phyloP scores from a whole-genome alignment of 345 rosid genomes.

The Aurinia saxatilis region DNA sequence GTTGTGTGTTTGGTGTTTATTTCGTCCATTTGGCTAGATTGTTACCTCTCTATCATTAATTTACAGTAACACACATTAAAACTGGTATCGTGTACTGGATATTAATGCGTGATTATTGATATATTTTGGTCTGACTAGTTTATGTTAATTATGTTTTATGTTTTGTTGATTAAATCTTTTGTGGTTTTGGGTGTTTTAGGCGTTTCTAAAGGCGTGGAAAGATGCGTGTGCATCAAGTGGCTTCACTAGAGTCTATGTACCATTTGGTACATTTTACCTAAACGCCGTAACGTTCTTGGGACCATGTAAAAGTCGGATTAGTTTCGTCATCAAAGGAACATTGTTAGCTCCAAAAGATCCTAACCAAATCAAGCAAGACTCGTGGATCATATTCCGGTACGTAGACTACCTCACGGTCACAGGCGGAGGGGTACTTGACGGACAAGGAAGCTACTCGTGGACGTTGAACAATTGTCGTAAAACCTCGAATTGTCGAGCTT shows the following conservation, averaged over 20 bases:
- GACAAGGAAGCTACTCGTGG: slow-evolving; percentile 28
- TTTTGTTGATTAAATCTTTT: neutral
- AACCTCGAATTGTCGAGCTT: neutral
- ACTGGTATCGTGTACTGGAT: too few species aligned
- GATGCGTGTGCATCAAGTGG: slow-evolving; percentile 24
- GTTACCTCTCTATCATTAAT: too few species aligned
- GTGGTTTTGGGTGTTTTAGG: slow-evolving; percentile 1
- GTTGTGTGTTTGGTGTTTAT: too few species aligned
- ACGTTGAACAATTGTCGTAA: slow-evolving; percentile 6
- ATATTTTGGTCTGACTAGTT: neutral
- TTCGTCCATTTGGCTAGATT: too few species aligned
- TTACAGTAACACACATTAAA: too few species aligned
- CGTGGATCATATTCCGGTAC: slow-evolving; percentile 22
- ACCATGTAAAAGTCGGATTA: slow-evolving; percentile 18
- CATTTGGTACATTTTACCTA: slow-evolving; percentile 20
- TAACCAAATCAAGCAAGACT: slow-evolving; percentile 13
- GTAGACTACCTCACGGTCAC: slow-evolving; percentile 20
- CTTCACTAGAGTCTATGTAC: slow-evolving; percentile 16
- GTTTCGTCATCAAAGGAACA: slow-evolving; percentile 26
- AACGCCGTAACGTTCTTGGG: slow-evolving; percentile 19
- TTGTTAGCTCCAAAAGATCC: slow-evolving; percentile 27
- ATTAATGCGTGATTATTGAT: too few species aligned
- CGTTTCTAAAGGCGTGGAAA: slow-evolving; percentile 27
- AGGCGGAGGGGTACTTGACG: slow-evolving; percentile 24
- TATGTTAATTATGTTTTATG: too few species aligned